These are phyloP conservation scores for Yamadazyma ubonensis DNA, from an alignment of 805 yeast genomes.

Conservation along the genomic window DNA sequence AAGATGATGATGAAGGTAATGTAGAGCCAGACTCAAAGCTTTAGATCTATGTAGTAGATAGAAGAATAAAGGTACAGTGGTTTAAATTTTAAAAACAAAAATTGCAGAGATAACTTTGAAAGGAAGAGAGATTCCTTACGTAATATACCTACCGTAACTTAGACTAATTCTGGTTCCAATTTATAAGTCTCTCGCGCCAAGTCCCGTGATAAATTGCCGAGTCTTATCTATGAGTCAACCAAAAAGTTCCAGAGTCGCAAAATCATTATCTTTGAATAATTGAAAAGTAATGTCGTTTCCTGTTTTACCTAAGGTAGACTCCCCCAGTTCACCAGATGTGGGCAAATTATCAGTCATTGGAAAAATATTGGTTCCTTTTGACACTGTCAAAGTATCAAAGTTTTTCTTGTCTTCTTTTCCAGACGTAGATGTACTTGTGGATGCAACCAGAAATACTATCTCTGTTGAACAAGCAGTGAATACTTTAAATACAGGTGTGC, in stretches of 20 bases:
- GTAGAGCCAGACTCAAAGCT: background rate
- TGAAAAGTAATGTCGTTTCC: conserved; percentile 35
- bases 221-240: conserved; percentile 11
- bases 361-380: conserved; percentile 30
- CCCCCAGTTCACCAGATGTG: conserved; percentile 12
- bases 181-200: conserved; percentile 3
- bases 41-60: background rate
- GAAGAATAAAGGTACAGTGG: background rate
- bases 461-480: conserved; percentile 47
- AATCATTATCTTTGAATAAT: background rate
- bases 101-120: background rate
- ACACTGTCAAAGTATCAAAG: conserved; percentile 27
- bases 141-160: no score
- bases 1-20: conserved; percentile 9
- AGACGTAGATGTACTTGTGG: conserved; percentile 30
- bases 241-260: conserved; percentile 7
- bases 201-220: no score
- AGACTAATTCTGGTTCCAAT: background rate
- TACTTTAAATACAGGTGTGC: conserved; percentile 62
- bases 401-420: conserved; percentile 34
- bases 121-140: no score
- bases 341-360: conserved; percentile 33
- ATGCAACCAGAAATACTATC: conserved; percentile 24
- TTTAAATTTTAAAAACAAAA: background rate
- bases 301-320: conserved; percentile 34